Conservation (phyloP, 208 protist species). For the Crithidia bombi region DNA sequence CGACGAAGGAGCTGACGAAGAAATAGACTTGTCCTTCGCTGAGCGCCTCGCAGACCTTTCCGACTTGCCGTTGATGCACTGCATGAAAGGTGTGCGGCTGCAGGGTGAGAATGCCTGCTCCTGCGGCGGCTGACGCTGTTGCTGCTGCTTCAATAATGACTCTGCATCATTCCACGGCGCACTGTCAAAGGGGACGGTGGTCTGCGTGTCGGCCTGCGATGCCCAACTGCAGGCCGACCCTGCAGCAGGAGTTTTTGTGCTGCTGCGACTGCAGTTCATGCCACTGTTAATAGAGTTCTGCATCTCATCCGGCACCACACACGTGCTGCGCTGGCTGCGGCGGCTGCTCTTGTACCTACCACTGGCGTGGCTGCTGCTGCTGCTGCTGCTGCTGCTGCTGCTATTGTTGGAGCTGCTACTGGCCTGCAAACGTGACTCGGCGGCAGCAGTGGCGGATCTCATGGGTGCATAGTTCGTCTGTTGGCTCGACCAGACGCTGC, state of each 20-base stretch:
- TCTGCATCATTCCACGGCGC: slow-evolving; percentile 8
- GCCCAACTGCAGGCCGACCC: slow-evolving; percentile 4
- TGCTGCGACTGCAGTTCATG: neutral
- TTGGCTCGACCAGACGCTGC: neutral
- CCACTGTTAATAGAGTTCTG: slow-evolving; percentile 18
- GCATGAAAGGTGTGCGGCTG: neutral
- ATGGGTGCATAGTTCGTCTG: slow-evolving; percentile 4
- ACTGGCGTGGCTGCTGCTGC: neutral
- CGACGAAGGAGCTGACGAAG: neutral
- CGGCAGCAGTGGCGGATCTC: neutral
- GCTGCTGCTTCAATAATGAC: no score
- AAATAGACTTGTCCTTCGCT: neutral
- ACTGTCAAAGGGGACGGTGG: slow-evolving; percentile 5
- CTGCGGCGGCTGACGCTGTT: neutral
- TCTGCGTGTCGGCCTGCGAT: slow-evolving; percentile 5
- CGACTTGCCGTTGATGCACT: neutral
- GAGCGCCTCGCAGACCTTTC: neutral
- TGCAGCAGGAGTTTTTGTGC: neutral
- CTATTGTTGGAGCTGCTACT: neutral
- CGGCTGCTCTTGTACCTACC: no score
- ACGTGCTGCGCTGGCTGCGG: neutral
- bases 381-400: slow-evolving; percentile 13
- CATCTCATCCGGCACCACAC: slow-evolving; percentile 4
- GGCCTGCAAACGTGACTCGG: neutral
- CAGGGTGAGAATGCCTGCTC: neutral